Evolutionary conservation across 148 eudicot genomes (phyloP).

Genomic region (Dianthus caryophyllus): DNA sequence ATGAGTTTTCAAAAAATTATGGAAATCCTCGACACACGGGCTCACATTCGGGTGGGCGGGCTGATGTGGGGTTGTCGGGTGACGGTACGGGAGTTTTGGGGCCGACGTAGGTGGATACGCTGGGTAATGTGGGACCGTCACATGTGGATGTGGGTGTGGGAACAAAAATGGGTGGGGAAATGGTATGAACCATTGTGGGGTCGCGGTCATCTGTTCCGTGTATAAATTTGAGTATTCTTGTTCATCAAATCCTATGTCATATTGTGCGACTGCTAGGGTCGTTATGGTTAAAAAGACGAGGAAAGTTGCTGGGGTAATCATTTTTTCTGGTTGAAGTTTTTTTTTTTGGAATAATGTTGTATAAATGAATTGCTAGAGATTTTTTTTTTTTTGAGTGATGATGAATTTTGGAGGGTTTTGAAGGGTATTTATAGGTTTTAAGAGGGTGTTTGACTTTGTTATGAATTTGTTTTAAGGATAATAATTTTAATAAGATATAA

Average conservation of each 20-base stretch:
- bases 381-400: not conserved
- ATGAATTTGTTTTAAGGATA: not conserved
- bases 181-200: not conserved
- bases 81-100: too few species aligned
- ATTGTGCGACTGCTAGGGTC: not conserved
- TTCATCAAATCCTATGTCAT: too few species aligned
- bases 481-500: too few species aligned
- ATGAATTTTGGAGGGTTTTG: not conserved
- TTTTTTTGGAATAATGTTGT: too few species aligned
- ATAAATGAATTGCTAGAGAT: not conserved
- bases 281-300: not conserved
- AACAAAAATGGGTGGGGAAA: not conserved
- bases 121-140: too few species aligned
- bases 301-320: not conserved
- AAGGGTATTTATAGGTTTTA: not conserved
- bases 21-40: too few species aligned
- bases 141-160: not conserved
- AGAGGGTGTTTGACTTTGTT: not conserved
- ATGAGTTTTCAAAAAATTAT: too few species aligned
- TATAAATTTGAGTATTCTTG: not conserved
- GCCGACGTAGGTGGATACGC: not conserved
- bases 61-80: too few species aligned
- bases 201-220: not conserved
- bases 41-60: too few species aligned
- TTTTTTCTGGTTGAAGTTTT: not conserved